Percentiles rank a stretch among this genome's conserved stretches.
phyloP scores from a whole-genome alignment of 805 yeast genomes.

The Saccharomycopsis oosterbeekiorum region DNA sequence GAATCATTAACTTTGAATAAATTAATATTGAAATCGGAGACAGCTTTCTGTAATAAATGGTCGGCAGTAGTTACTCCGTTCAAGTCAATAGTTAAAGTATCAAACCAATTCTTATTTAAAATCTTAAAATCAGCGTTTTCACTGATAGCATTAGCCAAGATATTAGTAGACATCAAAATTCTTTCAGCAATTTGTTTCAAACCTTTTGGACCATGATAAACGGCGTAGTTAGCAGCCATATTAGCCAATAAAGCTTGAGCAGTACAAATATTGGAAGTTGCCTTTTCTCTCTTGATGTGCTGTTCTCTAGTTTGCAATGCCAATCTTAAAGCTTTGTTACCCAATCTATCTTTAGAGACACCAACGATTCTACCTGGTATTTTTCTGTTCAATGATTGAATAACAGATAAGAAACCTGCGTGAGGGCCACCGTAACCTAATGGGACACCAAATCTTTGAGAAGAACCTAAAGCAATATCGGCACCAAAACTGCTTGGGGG shows the following conservation, averaged over 20 bases:
- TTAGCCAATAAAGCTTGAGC: conserved; percentile 96
- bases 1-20: conserved; percentile 54
- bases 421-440: conserved; percentile 98
- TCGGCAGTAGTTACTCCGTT: conserved; percentile 40
- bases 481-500: conserved; percentile 86
- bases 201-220: conserved; percentile 91
- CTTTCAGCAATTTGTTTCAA: conserved; percentile 67
- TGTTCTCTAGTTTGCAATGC: conserved; percentile 98
- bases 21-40: conserved; percentile 57
- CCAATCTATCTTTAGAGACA: conserved; percentile 82
- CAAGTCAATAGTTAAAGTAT: conserved; percentile 66
- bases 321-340: conserved; percentile 78
- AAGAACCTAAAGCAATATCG: conserved; percentile 83
- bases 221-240: conserved; percentile 91
- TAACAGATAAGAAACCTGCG: conserved; percentile 92
- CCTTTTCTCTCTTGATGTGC: conserved; percentile 94
- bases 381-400: conserved; percentile 72
- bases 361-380: conserved; percentile 97
- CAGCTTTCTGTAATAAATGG: conserved; percentile 47
- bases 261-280: conserved; percentile 95
- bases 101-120: conserved; percentile 64
- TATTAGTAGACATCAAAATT: conserved; percentile 61
- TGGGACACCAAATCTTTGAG: conserved; percentile 97
- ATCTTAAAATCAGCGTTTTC: conserved; percentile 36
- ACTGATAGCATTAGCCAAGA: conserved; percentile 53